These are phyloP conservation scores for Neocucurbitaria cava DNA, from an alignment of 2,329 filamentous ascomycete genomes.

Conservation along the genomic window DNA sequence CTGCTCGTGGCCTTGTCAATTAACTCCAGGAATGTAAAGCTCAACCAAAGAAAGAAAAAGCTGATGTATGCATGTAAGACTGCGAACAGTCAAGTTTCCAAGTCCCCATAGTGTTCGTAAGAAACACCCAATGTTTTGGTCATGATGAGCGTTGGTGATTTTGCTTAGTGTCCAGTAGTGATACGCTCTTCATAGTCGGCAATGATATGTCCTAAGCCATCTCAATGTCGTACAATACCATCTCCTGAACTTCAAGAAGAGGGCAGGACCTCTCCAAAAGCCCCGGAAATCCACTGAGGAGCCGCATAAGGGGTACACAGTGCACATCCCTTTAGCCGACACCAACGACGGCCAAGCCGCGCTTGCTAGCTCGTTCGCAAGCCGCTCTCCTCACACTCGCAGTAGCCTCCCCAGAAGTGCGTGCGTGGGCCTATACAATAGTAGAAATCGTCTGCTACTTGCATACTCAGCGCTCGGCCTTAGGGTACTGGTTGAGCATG, in stretches of 20 bases:
- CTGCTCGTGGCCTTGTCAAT: constrained; percentile 1
- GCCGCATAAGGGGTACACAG: not conserved
- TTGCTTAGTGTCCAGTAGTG: not conserved
- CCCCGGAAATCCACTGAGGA: not conserved
- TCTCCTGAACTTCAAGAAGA: not conserved
- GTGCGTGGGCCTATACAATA: constrained; percentile 5
- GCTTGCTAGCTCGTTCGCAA: not conserved
- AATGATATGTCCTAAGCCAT: not conserved
- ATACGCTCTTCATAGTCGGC: not conserved
- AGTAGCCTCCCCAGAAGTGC: constrained; percentile 15
- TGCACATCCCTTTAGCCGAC: no score
- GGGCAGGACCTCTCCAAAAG: not conserved
- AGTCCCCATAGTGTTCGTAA: not conserved
- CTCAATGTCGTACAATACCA: not conserved
- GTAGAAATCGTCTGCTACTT: constrained; percentile 2
- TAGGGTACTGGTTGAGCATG: constrained; percentile 53
- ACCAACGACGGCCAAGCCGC: not conserved
- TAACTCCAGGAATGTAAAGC: not conserved
- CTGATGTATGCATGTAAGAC: not conserved
- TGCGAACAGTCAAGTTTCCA: not conserved
- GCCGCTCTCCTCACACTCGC: not conserved
- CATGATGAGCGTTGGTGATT: not conserved
- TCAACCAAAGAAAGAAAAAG: not conserved
- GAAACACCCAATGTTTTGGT: not conserved
- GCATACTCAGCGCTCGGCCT: constrained; percentile 51